Evolutionary conservation across 768 basidiomycete genomes (phyloP), one percentile per base, ranked within the genome.

Genomic region (Tricholoma terreum): DNA sequence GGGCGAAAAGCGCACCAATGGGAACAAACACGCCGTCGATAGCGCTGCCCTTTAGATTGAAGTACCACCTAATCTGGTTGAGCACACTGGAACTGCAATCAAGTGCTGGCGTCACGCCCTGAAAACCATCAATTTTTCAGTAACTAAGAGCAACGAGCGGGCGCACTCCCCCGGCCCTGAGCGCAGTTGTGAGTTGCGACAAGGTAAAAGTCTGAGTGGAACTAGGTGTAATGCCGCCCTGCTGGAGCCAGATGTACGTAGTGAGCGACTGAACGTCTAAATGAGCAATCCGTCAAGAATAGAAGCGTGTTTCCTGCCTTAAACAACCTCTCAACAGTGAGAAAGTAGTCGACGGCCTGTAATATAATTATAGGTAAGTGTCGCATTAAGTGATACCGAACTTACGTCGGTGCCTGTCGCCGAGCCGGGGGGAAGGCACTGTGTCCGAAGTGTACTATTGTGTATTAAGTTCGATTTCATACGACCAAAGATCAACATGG

Each of bases 151-250:
- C 17, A 5, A 21, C 24, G 10, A 27, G 12, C 4, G 36, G 33
- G 57, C 69, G 55, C 36, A 83, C 86, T 30, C 82, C 84, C 4
- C 80, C 83, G 9, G 71, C 55, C 67, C 80, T 75, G 49, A 91
- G 72, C 2, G 87, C 89, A 35, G 76, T 66, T 11, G 77, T 75
- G 46, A 90, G 65, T 10, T 75, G 65, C 11, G 81, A 72, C 15
- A 89, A 77, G 0, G 82, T 82, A 67, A 84, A 84, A 0, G 87
- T 89, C 61, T 72, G 66, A 58, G 70, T 74, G 2, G 75, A 71
- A n/a, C 79, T 80, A 11, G 92, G 92, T 3, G 80, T 82, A 62
- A 94, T 93, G 22, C 90, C 90, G 15, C 79, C 84, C 19, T 79
- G 72, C 12, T 76, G 72, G 36, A 94, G 84, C 83, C 83, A 91